These are phyloP conservation scores for Persicaria maculosa DNA, from an alignment of 148 eudicot genomes.

Conservation along the genomic window DNA sequence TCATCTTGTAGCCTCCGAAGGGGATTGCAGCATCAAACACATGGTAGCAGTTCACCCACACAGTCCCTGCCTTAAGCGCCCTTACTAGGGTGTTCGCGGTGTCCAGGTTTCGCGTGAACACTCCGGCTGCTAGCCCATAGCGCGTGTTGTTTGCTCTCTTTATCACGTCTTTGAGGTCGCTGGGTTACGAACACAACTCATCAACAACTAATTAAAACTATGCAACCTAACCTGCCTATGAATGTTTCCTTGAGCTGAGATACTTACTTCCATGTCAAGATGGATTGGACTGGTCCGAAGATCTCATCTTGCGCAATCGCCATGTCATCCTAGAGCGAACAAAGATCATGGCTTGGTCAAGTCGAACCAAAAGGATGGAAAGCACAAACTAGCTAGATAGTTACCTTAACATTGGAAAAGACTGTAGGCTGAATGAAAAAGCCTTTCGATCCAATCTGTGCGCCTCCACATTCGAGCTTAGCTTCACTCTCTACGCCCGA, in stretches of 20 bases:
- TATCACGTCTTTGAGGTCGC: slow-evolving; percentile 72
- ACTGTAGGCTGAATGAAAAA: slow-evolving; percentile 87
- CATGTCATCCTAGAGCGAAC: slow-evolving; percentile 67
- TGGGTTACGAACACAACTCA: slow-evolving; percentile 10
- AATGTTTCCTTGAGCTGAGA: neutral
- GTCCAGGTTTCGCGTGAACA: slow-evolving; percentile 61
- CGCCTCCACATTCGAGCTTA: slow-evolving; percentile 90
- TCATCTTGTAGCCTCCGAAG: slow-evolving; percentile 93
- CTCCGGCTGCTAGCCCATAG: slow-evolving; percentile 88
- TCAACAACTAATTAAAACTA: neutral
- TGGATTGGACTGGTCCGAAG: slow-evolving; percentile 88
- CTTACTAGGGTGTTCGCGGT: slow-evolving; percentile 78
- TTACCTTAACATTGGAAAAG: slow-evolving; percentile 85
- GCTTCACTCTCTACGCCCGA: slow-evolving; percentile 76
- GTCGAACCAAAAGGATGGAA: neutral
- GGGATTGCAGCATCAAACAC: slow-evolving; percentile 92
- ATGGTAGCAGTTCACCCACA: slow-evolving; percentile 91
- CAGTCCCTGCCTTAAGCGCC: slow-evolving; percentile 74
- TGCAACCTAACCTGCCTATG: neutral
- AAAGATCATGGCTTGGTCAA: neutral
- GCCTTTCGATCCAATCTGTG: slow-evolving; percentile 63
- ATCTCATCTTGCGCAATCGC: slow-evolving; percentile 86
- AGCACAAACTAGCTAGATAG: neutral
- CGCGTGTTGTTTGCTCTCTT: slow-evolving; percentile 64
- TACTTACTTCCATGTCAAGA: slow-evolving; percentile 83